phyloP scores from a whole-genome alignment of 2,329 filamentous ascomycete genomes.

The Alternaria dauci region DNA sequence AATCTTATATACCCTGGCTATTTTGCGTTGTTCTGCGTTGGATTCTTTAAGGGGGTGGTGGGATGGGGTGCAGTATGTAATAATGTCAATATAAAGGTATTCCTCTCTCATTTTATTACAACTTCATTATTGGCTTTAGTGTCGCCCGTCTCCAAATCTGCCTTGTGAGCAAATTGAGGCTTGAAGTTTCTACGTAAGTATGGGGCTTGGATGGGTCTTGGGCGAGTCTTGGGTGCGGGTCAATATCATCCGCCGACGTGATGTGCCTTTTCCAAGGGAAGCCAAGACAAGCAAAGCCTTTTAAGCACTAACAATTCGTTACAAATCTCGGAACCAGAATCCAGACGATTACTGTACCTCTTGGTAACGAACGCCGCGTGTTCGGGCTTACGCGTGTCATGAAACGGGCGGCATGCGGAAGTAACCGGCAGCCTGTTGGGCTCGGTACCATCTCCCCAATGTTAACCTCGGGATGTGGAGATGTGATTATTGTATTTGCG shows the following conservation, averaged over 20 bases:
- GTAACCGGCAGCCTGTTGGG: background rate
- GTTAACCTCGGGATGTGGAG: background rate
- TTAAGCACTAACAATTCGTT: background rate
- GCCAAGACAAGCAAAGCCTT: slow-evolving; percentile 3
- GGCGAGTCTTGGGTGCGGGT: background rate
- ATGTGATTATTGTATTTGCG: background rate
- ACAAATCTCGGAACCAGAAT: background rate
- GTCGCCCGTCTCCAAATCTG: background rate
- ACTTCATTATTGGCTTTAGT: background rate
- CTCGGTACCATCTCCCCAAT: background rate
- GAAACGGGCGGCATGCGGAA: background rate
- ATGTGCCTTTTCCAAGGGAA: slow-evolving; percentile 2
- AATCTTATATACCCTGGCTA: background rate
- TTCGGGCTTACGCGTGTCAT: background rate
- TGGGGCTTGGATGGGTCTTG: background rate
- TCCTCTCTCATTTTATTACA: background rate
- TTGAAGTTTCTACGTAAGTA: background rate
- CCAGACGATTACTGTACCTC: background rate
- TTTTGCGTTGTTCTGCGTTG: background rate
- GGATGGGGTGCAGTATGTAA: background rate
- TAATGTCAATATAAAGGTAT: background rate
- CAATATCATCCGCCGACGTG: background rate
- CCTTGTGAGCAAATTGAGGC: background rate
- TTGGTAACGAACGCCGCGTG: background rate
- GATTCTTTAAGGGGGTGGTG: background rate